These are phyloP conservation scores for Lycium ferocissimum DNA, from an alignment of 257 asterid species.

Conservation along the genomic window DNA sequence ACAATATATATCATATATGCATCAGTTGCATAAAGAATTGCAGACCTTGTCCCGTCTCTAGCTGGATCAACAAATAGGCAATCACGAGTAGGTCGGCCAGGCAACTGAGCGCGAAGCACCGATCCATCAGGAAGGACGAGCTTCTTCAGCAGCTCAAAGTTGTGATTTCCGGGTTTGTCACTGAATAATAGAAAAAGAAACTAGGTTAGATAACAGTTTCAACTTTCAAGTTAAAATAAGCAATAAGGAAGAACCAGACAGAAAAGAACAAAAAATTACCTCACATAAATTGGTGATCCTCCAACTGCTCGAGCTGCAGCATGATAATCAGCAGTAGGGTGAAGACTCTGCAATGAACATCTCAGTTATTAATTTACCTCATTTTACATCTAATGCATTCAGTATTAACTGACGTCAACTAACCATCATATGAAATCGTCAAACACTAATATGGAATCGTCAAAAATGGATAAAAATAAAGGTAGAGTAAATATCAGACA, in stretches of 20 bases:
- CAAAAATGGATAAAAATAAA: neutral
- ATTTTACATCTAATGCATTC: constrained; percentile 15
- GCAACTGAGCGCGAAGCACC: constrained; percentile 83
- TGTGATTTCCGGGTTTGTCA: constrained; percentile 92
- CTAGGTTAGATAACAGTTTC: constrained; percentile 15
- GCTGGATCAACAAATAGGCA: constrained; percentile 93
- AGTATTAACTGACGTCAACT: neutral
- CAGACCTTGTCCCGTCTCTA: constrained; percentile 86
- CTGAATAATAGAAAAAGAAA: constrained; percentile 41
- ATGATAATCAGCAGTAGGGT: constrained; percentile 93
- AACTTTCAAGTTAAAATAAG: neutral
- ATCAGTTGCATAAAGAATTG: neutral
- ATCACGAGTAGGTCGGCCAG: constrained; percentile 91
- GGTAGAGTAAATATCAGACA: constrained; percentile 14
- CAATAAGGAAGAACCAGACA: neutral
- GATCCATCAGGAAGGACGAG: constrained; percentile 95
- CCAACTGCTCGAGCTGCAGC: constrained; percentile 95
- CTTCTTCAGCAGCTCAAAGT: constrained; percentile 86
- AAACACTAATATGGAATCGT: neutral
- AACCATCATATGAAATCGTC: neutral
- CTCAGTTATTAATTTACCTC: constrained; percentile 24
- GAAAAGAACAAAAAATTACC: constrained; percentile 43
- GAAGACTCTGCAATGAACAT: constrained; percentile 70
- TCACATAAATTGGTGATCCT: constrained; percentile 75
- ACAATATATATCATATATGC: neutral